These are phyloP conservation scores for Cenchrus fungigraminus DNA, from an alignment of 176 grass and related monocot genomes.

Conservation along the genomic window DNA sequence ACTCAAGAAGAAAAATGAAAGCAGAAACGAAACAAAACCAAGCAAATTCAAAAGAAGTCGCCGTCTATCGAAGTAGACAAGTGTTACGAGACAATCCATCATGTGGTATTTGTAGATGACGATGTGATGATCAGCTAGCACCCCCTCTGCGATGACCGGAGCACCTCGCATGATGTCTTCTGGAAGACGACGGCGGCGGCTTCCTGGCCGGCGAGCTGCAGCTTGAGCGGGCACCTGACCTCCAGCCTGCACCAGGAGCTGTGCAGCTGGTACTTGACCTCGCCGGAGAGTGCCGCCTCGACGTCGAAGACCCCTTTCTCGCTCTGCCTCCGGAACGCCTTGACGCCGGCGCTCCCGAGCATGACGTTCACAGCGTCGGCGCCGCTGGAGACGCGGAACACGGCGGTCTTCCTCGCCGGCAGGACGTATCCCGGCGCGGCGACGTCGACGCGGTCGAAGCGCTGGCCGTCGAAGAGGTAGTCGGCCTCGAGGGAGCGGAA, in stretches of 20 bases:
- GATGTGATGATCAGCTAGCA: slow-evolving; percentile 18
- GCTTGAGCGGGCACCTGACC: slow-evolving; percentile 42
- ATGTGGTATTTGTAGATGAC: not conserved
- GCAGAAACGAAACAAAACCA: not conserved
- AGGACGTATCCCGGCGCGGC: not conserved
- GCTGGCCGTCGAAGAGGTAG: slow-evolving; percentile 44
- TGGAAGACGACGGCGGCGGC: slow-evolving; percentile 36
- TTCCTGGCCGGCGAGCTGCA: slow-evolving; percentile 31
- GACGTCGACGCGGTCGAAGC: slow-evolving; percentile 43
- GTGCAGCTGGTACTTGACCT: slow-evolving; percentile 38
- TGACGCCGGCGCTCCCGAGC: slow-evolving; percentile 25
- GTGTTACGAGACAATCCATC: not conserved
- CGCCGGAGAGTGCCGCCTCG: slow-evolving; percentile 28
- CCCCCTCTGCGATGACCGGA: slow-evolving; percentile 40
- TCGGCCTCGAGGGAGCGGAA: slow-evolving; percentile 47
- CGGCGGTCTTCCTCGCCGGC: slow-evolving; percentile 34
- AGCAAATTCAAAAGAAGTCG: not conserved
- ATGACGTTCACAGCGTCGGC: not conserved
- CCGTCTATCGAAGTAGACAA: not conserved
- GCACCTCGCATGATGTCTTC: slow-evolving; percentile 33
- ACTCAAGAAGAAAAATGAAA: not conserved
- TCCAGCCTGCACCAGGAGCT: slow-evolving; percentile 24
- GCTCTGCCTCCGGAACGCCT: slow-evolving; percentile 26
- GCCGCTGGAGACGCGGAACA: slow-evolving; percentile 33
- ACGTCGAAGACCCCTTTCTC: slow-evolving; percentile 45